Evolutionary conservation across 306 rosid species (phyloP), one percentile per base, ranked within the genome.

Genomic region (Prunus davidiana): DNA sequence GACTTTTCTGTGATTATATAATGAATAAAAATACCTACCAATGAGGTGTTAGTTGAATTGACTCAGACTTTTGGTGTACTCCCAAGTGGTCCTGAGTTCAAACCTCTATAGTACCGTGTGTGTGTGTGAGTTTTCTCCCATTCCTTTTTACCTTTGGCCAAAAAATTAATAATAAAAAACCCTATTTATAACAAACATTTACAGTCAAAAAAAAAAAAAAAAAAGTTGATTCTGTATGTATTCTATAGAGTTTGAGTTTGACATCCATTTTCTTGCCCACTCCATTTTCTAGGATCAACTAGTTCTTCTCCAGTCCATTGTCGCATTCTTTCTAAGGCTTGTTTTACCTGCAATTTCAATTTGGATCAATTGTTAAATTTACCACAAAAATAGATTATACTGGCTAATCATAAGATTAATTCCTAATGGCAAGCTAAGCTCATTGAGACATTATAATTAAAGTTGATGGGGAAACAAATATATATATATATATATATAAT

Each of bases 321-420:
- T 61, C 74, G 67, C 93, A 95, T 76, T 83, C 99, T 80, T 76
- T 88, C 91, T 51, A 92, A 82, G 64, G 98, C 92, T 67, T 87
- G 80, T 68, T 92, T 97, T 56, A 95, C 99, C 99, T 92, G 96
- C 78, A 85, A 72, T 20, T 61, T 61, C 18, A 32, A 71, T 20
- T 46, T 45, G 6, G 22, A 73, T 27, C 20, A 18, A 34, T 16
- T 61, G 77, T 73, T 73, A 25, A 41, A 16, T 9, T 18, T 34
- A 25, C 47, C 69, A 46, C 47, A 46, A 20, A 19, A 12, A 11
- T 12, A 2, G n/a, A 8, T 9, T 57, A 60, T 25, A 13, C 13
- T 10, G 2, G 3, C 52, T 13, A 47, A 11, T 47, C 52, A 13
- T 47, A 3, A 11, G 52, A 47, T 13, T 47, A 47, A 47, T 47